Base-by-base conservation (phyloP, 805 yeast genomes). In the Wickerhamomyces ciferrii region DNA sequence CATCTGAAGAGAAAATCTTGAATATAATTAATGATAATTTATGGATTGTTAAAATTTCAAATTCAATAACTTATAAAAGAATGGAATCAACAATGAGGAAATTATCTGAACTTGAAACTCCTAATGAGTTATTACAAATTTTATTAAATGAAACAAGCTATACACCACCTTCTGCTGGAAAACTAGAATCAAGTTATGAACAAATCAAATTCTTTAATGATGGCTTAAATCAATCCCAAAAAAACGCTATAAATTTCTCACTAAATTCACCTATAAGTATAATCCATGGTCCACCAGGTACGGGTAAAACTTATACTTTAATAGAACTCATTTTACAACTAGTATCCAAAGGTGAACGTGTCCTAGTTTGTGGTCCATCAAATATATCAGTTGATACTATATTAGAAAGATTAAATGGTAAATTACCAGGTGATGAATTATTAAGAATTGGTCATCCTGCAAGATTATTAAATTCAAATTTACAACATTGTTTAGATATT, bases 371-470 rank as follows among this genome's bases (percentile, higher is more conserved):
- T 67, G 97, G 97, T 0, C 96, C 98, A 0, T 90, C 97, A 0
- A 92, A 92, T 61, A 83, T 90, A 15, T 81, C 97, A 1, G 96
- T 91, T 1, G 98, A 92, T 62, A 92, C 96, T 0, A 85, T 92
- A 15, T 65, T 91, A 42, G 97, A 92, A 62, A 70, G 97, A 48
- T 63, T 92, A 20, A 64, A 72, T 37, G 63, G 63, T 25, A 65
- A 71, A 36, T 59, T 72, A 37, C 70, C 70, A 1, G 70, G 74
- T 13, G 63, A 70, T 37, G 59, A 78, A 47, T 64, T 94, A n/a
- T 70, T 92, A 11, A 73, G 99, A 57, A 75, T 92, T 34, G 99
- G 98, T 0, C 97, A 94, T 62, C 98, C 98, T 0, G 96, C 97
- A 1, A 75, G 97, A 47, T 70, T 92, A 14, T 62, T 89, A 17